Conservation (phyloP, 805 yeast genomes). For the Yarrowia osloensis region DNA sequence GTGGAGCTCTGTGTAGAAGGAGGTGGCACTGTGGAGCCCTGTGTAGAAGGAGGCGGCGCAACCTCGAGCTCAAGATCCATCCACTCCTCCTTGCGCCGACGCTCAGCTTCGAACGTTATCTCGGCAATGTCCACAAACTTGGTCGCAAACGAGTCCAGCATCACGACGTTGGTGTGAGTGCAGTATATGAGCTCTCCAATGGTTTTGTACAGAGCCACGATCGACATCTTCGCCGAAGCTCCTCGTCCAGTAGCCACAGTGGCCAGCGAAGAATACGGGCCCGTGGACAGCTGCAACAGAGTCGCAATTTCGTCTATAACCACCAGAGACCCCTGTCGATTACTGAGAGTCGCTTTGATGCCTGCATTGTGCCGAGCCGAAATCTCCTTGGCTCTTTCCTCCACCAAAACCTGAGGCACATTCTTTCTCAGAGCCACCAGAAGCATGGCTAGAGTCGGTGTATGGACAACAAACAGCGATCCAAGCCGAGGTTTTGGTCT, state of each 20-base stretch:
- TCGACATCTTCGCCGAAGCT: neutral
- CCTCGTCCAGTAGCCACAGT: neutral
- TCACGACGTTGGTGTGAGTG: neutral
- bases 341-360: neutral
- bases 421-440: slow-evolving; percentile 1
- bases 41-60: neutral
- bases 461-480: neutral
- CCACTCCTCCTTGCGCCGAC: neutral
- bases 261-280: neutral
- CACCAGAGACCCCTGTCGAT: slow-evolving; percentile 3
- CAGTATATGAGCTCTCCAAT: neutral
- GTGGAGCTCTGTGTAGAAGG: neutral
- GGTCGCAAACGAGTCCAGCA: slow-evolving; percentile 16
- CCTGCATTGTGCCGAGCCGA: neutral
- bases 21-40: neutral
- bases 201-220: neutral
- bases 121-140: slow-evolving; percentile 6
- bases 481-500: neutral
- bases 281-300: neutral
- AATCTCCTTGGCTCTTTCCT: slow-evolving; percentile 12
- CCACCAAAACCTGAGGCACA: neutral
- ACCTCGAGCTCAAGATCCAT: neutral
- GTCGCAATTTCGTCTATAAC: slow-evolving; percentile 19
- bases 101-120: slow-evolving; percentile 3
- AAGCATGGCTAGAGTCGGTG: slow-evolving; percentile 7